Base-by-base conservation (phyloP, 176 grass and related monocot species). In the Zizania latifolia region DNA sequence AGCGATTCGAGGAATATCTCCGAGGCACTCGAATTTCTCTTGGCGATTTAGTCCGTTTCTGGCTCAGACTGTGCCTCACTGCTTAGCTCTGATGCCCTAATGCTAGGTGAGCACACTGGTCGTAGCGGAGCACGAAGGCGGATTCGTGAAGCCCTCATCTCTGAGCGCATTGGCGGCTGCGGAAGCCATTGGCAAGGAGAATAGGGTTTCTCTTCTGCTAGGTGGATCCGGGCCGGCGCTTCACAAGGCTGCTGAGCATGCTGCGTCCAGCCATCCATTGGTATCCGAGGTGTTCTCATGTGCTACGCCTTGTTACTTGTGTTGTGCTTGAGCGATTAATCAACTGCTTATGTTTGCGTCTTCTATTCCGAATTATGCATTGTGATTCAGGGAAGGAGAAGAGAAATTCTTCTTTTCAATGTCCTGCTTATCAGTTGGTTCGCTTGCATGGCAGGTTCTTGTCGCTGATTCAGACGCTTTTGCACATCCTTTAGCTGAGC, bases 111-210 rank as follows among this genome's bases (percentile, higher is more conserved):
- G 86, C 89, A 98, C 89, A 24, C 71, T 98, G 34, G 75, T 98
- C 56, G 37, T 98, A 1, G 94, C 86, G 33, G 94, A 98, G 51
- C 91, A 94, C 43, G 89, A 98, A 58, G 94, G 82, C 4, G 94
- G 94, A 58, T 34, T 86, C 63, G 79, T 98, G 57, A 98, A 94
- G 76, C 86, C 89, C 40, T 98, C 91, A 12, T 90, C 94, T 14
- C 65, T 98, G 38, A 98, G 94, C 75, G 89, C 89, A 17, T 26
- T 98, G 55, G 78, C 72, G 0, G 94, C 94, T 1, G 94, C 91
- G 2, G 86, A 87, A 57, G 86, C 82, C 31, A 76, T 94, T 6
- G 65, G 72, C 0, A 87, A 76, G 59, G 86, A 90, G 8, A 92
- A 92, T 51, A 92, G 67, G 12, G 35, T 98, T 11, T 86, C 94